Evolutionary conservation across 371 early-diverging fungal genomes (phyloP), one percentile per base, ranked within the genome.

Genomic region (Mucor piriformis): DNA sequence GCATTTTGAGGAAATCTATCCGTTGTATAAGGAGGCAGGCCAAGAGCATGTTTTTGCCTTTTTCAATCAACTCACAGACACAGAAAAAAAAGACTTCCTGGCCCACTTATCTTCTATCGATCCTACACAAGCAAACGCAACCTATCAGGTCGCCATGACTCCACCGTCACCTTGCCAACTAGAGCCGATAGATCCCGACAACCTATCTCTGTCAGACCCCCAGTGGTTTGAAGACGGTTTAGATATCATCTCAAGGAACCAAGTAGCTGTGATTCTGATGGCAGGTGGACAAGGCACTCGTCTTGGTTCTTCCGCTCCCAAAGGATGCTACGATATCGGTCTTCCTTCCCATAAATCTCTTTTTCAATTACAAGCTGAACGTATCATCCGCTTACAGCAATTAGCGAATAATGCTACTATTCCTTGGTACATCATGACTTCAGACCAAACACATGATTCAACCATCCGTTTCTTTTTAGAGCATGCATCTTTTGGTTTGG

Each of bases 261-360:
- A 88, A 63, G 88, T 93, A 29, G 92, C 81, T 24, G 54, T 54
- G 29, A 54, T 92, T 56, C 77, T 91, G 58, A 81, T 93, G 71
- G 91, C 92, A 13, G 92, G 92, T 57, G 91, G 91, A n/a, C 87
- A 89, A 77, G 91, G 91, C 50, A 87, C 92, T 51, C 83, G 92
- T 29, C 83, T 92, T 44, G 92, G 93, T 13, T 86, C 88, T 23
- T 77, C 86, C 1, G 87, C 67, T 25, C 93, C 93, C 27, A 92
- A 91, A 74, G 93, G 93, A 8, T 92, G 91, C 75, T 93, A 88
- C 68, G 84, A 93, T 68, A 88, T 93, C 57, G 79, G 79, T 25
- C 77, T 93, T 38, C 91, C 89, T 11, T 87, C 87, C 0, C 64
- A 76, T 51, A 92, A 92, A 70, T 81, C 82, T 12, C 76, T 91